A percentile compares a stretch with the other conserved stretches of the same genome.
These are phyloP conservation scores for Eucalyptus polyanthemos DNA, from an alignment of 345 rosid species.

Conservation along the genomic window DNA sequence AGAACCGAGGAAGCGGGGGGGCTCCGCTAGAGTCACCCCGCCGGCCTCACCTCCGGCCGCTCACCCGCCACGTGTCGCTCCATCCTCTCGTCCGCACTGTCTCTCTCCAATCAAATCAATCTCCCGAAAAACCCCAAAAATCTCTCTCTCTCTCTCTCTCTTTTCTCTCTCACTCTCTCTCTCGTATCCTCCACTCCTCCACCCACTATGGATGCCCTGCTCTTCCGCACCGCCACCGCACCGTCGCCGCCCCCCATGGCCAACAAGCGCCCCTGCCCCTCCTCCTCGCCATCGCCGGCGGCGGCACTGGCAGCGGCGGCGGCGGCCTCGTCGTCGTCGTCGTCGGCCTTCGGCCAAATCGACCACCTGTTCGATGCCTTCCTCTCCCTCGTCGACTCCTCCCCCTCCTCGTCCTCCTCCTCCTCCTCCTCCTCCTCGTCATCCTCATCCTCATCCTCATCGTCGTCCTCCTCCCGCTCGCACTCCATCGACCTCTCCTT, in stretches of 20 bases:
- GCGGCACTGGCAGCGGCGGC: not conserved
- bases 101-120: not conserved
- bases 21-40: not conserved
- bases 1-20: not conserved
- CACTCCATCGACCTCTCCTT: constrained; percentile 41
- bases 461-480: constrained; percentile 5
- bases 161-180: not conserved
- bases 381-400: constrained; percentile 32
- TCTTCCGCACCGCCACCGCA: constrained; percentile 12
- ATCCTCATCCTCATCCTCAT: not conserved
- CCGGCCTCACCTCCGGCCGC: not conserved
- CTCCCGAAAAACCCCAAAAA: not conserved
- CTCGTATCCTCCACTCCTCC: not conserved
- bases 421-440: not conserved
- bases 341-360: constrained; percentile 7
- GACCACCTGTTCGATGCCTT: constrained; percentile 38
- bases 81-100: not conserved
- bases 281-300: constrained; percentile 3
- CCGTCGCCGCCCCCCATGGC: constrained; percentile 23
- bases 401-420: not conserved
- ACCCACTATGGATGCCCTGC: constrained; percentile 33
- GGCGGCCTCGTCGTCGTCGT: not conserved
- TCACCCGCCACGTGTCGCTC: not conserved
- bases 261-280: constrained; percentile 45
- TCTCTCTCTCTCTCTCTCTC: not conserved